Evolutionary conservation across 257 asterid genomes (phyloP).

Genomic region (Fraxinus quadrangulata): DNA sequence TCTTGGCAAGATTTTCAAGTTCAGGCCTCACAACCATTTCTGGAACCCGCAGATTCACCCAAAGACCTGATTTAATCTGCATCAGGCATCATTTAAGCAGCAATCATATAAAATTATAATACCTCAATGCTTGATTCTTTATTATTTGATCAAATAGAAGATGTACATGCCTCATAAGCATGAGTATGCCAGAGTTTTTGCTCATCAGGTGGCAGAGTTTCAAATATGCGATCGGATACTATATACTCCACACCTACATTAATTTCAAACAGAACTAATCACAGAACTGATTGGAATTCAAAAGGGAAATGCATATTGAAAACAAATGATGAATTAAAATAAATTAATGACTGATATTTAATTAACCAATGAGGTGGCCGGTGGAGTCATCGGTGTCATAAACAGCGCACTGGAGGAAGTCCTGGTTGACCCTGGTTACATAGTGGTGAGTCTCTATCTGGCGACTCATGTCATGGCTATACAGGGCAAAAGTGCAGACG

Average conservation of each 20-base stretch:
- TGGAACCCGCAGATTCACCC: slow-evolving; percentile 75
- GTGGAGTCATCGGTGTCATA: slow-evolving; percentile 68
- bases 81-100: not conserved
- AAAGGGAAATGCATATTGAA: not conserved
- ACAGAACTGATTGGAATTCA: not conserved
- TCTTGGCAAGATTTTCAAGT: slow-evolving; percentile 52
- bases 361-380: slow-evolving; percentile 76
- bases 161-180: slow-evolving; percentile 55
- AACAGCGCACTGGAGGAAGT: slow-evolving; percentile 81
- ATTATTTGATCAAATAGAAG: not conserved
- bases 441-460: slow-evolving; percentile 81
- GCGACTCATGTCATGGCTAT: slow-evolving; percentile 78
- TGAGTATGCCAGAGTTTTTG: slow-evolving; percentile 92
- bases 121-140: not conserved
- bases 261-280: not conserved
- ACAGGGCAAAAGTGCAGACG: slow-evolving; percentile 76
- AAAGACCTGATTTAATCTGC: slow-evolving; percentile 69
- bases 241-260: slow-evolving; percentile 75
- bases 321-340: not conserved
- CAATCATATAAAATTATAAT: too few relatives aligned
- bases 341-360: not conserved
- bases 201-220: slow-evolving; percentile 63
- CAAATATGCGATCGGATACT: slow-evolving; percentile 55
- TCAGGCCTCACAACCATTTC: slow-evolving; percentile 65
- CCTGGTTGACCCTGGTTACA: slow-evolving; percentile 58